phyloP scores from a whole-genome alignment of 176 grass and related monocot species.

The Lolium perenne region DNA sequence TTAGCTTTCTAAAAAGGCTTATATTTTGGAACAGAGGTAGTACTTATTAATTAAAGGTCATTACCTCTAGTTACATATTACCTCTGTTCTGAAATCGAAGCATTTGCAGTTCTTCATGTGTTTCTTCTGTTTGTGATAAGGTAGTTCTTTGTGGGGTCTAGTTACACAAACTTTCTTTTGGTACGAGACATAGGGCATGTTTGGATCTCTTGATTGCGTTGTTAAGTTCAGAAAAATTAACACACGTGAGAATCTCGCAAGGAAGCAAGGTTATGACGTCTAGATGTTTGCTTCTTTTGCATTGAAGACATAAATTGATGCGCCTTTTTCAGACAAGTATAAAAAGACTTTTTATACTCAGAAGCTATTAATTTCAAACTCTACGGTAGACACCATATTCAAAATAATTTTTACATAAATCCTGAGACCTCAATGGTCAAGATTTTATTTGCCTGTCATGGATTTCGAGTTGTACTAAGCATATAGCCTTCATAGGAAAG shows the following conservation, averaged over 20 bases:
- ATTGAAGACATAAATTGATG: not conserved
- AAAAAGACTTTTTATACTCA: not conserved
- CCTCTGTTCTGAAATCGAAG: not conserved
- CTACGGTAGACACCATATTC: not conserved
- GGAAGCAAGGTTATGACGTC: not conserved
- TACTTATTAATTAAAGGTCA: too few relatives aligned
- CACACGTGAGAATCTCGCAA: not conserved
- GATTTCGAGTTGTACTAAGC: not conserved
- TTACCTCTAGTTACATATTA: too few relatives aligned
- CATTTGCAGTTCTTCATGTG: not conserved
- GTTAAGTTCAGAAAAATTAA: not conserved
- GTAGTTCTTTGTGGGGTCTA: not conserved
- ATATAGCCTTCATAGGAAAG: not conserved
- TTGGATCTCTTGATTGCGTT: not conserved
- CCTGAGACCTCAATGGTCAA: not conserved
- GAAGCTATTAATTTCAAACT: slow-evolving; percentile 14
- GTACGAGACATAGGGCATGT: not conserved
- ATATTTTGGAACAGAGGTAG: too few relatives aligned
- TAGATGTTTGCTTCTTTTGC: slow-evolving; percentile 17
- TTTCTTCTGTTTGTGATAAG: slow-evolving; percentile 2
- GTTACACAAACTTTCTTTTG: not conserved
- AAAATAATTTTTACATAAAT: not conserved
- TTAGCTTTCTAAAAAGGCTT: too few relatives aligned
- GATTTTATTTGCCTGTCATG: not conserved
- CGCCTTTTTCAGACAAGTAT: not conserved